Base-by-base conservation (phyloP, 306 rosid genomes). In the Gastrolobium bilobum region DNA sequence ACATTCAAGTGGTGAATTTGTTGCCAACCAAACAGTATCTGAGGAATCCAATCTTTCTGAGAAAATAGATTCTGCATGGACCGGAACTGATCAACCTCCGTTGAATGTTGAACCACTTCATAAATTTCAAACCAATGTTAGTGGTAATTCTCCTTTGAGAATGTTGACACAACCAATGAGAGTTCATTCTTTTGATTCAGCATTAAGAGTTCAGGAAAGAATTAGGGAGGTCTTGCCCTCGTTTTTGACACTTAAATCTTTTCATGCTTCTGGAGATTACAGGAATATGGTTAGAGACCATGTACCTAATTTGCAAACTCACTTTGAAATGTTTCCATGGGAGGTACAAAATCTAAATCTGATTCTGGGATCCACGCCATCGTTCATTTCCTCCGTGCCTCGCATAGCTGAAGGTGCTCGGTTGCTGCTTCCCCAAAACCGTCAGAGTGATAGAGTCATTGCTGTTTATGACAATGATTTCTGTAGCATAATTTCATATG, bases 11-110 rank as follows among this genome's bases (percentile, higher is more conserved):
- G 87, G 75, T 75, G 94, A 87, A 79, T 54, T 48, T 72, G 58
- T 60, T 68, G 59, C 51, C 26, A 47, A 76, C 58, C 34, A 14
- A 73, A 54, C 83, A 30, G 54, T 77, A 56, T 71, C 43, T 29
- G 87, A 84, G 14, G 93, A 83, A 67, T 91, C 99, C 62, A 90
- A 87, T 80, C 97, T 96, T 53, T 90, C 97, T n/a, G 98, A 91
- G 85, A 88, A 90, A 83, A 96, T 96, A 81, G 99, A 96, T 87
- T 90, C 83, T 79, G 96, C 99, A 3, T 96, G 99, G 99, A 88
- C 91, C 0, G 98, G 99, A 75, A 91, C 94, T 33, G 93, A 86
- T 68, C 96, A 85, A 61, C 85, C 84, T 68, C 50, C 70, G 4
- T 62, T 40, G 70, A 88, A 87, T 44, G 78, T 82, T 65, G 85